Evolutionary conservation across 768 basidiomycete species (phyloP), one percentile per base, ranked within the genome.

Genomic region (Hemileccinum impolitum): DNA sequence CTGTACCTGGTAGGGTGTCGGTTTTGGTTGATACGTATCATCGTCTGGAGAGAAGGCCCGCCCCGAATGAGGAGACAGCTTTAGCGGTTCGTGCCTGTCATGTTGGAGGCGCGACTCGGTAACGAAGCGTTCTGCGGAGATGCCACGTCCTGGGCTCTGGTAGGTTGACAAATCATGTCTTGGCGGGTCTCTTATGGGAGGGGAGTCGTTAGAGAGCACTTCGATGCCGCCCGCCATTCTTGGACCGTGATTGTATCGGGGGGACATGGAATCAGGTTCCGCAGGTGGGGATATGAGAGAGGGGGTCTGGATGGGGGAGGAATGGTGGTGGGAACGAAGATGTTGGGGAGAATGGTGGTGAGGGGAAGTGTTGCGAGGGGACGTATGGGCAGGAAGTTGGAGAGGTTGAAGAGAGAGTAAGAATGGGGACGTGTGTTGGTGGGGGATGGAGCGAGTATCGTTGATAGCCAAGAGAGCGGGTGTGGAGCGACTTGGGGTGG

Each of bases 171-270:
- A 40, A 34, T 50, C 51, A 17, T 18, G 53, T 42, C 55, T 58
- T 7, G 48, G 45, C 4, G 39, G 17, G 32, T 59, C 54, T 37
- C 47, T 52, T 17, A 26, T 12, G 28, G 61, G 9, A 34, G 54
- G 13, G 0, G 51, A 17, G 32, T 66, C 57, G 4, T 17, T 46
- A 38, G 59, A 55, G 36, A 62, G 51, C 3, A 65, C 43, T 25
- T 59, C 37, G 32, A 66, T 54, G 17, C 64, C 64, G 2, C 64
- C 64, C 6, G 62, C 62, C 63, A 62, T 65, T 45, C 47, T 66
- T 36, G 62, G 62, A 25, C 57, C 62, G 25, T 52, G 23, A 12
- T 49, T 46, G 45, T 54, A 60, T 4, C 54, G 54, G 0, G 63
- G 62, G 21, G 60, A 53, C 54, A 60, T 50, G 44, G 32, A 2